Percentiles rank a stretch among this genome's conserved stretches.
These are phyloP conservation scores for Naematelia aurantialba DNA, from an alignment of 768 basidiomycete species.

Conservation along the genomic window DNA sequence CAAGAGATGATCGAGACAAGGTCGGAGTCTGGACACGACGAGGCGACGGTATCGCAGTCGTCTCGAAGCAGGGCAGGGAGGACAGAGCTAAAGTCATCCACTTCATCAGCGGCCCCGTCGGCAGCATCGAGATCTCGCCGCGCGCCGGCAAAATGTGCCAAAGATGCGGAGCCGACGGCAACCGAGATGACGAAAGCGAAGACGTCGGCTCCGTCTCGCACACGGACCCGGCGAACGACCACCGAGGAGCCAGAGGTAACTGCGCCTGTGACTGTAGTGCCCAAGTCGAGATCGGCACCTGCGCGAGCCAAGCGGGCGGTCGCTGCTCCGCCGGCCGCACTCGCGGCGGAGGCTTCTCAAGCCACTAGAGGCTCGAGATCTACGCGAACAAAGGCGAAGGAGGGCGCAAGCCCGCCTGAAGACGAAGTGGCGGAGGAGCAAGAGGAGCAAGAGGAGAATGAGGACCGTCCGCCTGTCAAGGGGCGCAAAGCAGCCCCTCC, in stretches of 20 bases:
- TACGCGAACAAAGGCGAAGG: not conserved
- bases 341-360: not conserved
- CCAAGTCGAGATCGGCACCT: not conserved
- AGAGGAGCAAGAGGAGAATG: not conserved
- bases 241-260: not conserved
- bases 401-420: not conserved
- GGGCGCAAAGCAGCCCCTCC: not conserved
- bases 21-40: constrained; percentile 3
- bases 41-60: not conserved
- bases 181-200: not conserved
- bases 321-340: not conserved
- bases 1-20: not conserved
- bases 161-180: not conserved
- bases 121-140: not conserved
- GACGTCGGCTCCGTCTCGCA: not conserved
- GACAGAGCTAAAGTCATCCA: not conserved
- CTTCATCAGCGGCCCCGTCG: not conserved
- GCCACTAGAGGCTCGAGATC: not conserved
- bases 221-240: not conserved
- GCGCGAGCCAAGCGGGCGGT: constrained; percentile 1
- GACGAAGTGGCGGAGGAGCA: not conserved
- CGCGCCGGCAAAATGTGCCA: not conserved
- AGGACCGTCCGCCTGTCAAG: not conserved
- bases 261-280: not conserved
- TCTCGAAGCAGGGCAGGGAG: too few relatives aligned